Percentiles rank a stretch among this genome's conserved stretches.
Evolutionary conservation across 306 rosid genomes (phyloP).

Genomic region (Cicer bijugum): DNA sequence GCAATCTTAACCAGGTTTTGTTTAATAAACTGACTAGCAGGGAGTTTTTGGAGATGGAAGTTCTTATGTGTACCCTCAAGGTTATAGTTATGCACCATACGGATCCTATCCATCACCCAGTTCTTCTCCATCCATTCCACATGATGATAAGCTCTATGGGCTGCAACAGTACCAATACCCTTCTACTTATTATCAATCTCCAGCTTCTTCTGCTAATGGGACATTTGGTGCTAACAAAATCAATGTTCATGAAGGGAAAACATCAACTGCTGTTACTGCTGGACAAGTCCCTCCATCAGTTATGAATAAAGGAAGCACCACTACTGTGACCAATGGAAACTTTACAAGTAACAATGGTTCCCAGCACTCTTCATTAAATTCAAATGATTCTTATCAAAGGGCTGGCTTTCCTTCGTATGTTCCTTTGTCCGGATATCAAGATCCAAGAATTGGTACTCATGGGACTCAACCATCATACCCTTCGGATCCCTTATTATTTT

Average conservation of each 20-base stretch:
- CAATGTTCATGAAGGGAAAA: constrained; percentile 41
- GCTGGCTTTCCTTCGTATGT: constrained; percentile 40
- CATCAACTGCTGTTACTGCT: constrained; percentile 39
- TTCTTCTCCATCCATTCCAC: constrained; percentile 50
- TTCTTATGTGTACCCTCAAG: constrained; percentile 48
- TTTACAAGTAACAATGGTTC: constrained; percentile 42
- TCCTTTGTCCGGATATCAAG: constrained; percentile 48
- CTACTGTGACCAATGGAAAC: constrained; percentile 25
- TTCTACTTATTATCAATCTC: constrained; percentile 48
- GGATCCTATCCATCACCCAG: constrained; percentile 46
- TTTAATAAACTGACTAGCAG: constrained; percentile 11
- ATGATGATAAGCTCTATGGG: constrained; percentile 50
- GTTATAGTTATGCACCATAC: constrained; percentile 54
- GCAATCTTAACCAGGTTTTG: neutral
- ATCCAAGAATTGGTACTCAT: constrained; percentile 40
- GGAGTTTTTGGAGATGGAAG: constrained; percentile 18
- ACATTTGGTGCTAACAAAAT: constrained; percentile 45
- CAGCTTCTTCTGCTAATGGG: constrained; percentile 41
- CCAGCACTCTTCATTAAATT: constrained; percentile 34
- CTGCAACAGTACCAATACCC: constrained; percentile 59
- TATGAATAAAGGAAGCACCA: constrained; percentile 38
- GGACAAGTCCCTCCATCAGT: constrained; percentile 39
- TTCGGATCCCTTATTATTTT: constrained; percentile 33
- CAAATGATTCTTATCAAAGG: constrained; percentile 47
- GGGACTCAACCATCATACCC: constrained; percentile 39